Base-by-base conservation (phyloP, 768 basidiomycete genomes). In the Mycena latifolia region DNA sequence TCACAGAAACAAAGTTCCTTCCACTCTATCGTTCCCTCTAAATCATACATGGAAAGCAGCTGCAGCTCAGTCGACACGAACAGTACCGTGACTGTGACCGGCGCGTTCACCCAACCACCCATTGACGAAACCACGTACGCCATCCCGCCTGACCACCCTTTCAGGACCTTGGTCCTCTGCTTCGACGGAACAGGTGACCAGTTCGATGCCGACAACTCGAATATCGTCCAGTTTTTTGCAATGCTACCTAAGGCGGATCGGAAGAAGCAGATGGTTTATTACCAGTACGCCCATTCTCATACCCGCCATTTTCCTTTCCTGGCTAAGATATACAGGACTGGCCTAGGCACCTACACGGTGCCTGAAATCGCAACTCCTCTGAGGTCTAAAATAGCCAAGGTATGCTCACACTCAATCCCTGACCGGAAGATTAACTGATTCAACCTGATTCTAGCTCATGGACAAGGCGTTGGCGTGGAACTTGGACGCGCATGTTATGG, bases 121-220 rank as follows among this genome's bases (percentile, higher is more conserved):
- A 14, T 39, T 14, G 17, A 39, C 15, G 41, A 3, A n/a, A 20
- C 20, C 5, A 20, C n/a, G 6, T 11, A 2, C 41, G 7, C 41
- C 41, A 65, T 65, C 10, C 80, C 80, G 12, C 73, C 77, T 8
- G 67, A 68, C 2, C 76, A 79, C 50, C 52, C 69, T 12, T 69
- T 65, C 55, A 78, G 89, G 33, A 90, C 88, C 0, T 69, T 91
- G 10, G 84, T 92, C 0, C 78, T 92, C 7, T 92, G 92, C 73
- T 92, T 92, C 71, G 92, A 92, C 74, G 89, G 85, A 5, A 86
- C 85, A 5, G 83, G 83, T 45, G 82, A 85, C 63, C 80, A 84
- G 75, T 79, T 63, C 73, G 73, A 37, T 45, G 14, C 22, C 24
- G 61, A 85, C 80, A 85, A 85, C 68, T 84, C 82, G 6, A 87